phyloP scores from a whole-genome alignment of 441 rosid species.

The Omphalea diandra region DNA sequence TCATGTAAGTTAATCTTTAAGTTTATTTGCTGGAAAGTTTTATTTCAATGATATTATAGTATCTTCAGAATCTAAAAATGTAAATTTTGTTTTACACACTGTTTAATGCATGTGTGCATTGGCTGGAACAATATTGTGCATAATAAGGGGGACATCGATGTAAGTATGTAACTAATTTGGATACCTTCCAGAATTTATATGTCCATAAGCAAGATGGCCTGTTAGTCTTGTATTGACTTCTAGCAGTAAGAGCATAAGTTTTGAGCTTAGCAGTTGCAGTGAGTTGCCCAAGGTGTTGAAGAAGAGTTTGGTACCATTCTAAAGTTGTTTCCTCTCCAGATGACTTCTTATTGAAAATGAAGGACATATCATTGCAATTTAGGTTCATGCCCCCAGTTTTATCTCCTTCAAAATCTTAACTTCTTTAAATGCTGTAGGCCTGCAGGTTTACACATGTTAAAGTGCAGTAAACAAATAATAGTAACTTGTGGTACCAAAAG shows the following conservation, averaged over 20 bases:
- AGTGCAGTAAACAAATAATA: background rate
- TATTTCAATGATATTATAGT: background rate
- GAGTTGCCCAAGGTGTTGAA: background rate
- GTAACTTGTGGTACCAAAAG: background rate
- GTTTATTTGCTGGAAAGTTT: background rate
- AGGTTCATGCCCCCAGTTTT: background rate
- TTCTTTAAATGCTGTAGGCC: background rate
- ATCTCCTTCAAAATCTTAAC: background rate
- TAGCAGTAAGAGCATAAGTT: background rate
- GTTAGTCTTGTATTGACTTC: background rate
- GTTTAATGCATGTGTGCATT: background rate
- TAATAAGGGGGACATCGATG: background rate
- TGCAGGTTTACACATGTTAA: background rate
- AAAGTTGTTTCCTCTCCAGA: background rate
- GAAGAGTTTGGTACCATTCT: background rate
- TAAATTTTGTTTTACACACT: background rate
- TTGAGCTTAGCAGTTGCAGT: constrained; percentile 6
- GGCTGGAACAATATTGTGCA: background rate
- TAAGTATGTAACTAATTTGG: background rate
- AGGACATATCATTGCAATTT: background rate
- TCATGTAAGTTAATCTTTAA: constrained; percentile 54
- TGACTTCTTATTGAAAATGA: no score
- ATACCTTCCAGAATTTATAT: background rate
- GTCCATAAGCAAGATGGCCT: background rate
- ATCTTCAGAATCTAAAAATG: no score